Conservation (phyloP, 2,329 filamentous ascomycete species). For the Calonectria henricotiae region DNA sequence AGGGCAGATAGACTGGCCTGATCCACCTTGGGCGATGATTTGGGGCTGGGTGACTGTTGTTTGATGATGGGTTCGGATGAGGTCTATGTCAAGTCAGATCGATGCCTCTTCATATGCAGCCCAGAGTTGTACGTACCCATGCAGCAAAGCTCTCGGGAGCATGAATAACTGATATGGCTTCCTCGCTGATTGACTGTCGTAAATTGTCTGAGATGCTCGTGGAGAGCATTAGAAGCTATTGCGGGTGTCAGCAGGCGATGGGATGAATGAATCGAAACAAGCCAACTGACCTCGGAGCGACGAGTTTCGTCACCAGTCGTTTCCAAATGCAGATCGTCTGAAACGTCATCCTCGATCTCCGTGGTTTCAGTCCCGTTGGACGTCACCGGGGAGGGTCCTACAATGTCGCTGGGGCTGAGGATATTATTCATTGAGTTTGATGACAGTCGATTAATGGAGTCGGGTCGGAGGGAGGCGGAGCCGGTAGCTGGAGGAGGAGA, state of each 20-base stretch:
- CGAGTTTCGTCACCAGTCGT: constrained; percentile 39
- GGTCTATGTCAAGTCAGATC: constrained; percentile 55
- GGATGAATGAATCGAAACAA: not conserved
- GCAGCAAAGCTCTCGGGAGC: constrained; percentile 86
- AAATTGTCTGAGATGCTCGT: constrained; percentile 73
- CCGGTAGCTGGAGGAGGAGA: constrained; percentile 60
- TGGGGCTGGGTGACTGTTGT: constrained; percentile 57
- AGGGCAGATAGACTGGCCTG: constrained; percentile 55
- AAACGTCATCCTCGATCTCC: constrained; percentile 85
- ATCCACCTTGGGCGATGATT: constrained; percentile 59
- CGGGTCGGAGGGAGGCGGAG: constrained; percentile 68
- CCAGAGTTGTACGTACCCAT: constrained; percentile 74
- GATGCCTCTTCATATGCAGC: not conserved
- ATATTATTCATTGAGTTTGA: constrained; percentile 70
- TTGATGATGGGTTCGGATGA: constrained; percentile 60
- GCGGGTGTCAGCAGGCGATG: not conserved
- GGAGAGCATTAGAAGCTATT: constrained; percentile 68
- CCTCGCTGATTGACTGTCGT: constrained; percentile 77
- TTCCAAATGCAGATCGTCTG: constrained; percentile 70
- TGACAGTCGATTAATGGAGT: constrained; percentile 65
- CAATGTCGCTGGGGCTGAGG: constrained; percentile 77
- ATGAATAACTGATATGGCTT: constrained; percentile 92
- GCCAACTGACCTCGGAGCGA: constrained; percentile 55
- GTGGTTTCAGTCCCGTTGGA: constrained; percentile 88
- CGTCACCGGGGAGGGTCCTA: constrained; percentile 88